Evolutionary conservation across 129 eudicot genomes (phyloP), one percentile per base, ranked within the genome.

Genomic region (Flaveria linearis): DNA sequence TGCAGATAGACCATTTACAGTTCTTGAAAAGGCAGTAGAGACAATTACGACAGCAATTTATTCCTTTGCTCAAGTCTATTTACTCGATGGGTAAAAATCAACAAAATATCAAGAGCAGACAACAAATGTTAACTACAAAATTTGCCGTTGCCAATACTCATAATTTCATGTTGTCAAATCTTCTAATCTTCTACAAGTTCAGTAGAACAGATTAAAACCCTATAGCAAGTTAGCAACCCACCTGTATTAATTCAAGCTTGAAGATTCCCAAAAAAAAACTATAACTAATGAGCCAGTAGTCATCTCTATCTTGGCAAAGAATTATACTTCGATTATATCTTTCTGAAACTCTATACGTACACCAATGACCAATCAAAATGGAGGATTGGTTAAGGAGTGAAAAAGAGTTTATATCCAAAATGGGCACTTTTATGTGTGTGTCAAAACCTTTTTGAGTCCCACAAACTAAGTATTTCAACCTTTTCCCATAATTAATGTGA

Each of bases 111-210:
- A 16, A 23, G 50, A 66, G 71, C 41, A 15, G 17, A 17, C 14
- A 7, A 66, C 26, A 42, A 10, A 42, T 1, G 13, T 42, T 17
- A 7, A 42, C 33, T 18, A 41, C 11, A 66, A 12, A 11, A 20
- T 4, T 60, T 0, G 41, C 3, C 10, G 52, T 41, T 66, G 30
- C 26, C 9, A 18, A 9, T 66, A 2, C 71, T 66, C 2, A 41
- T 26, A 39, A 17, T 17, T 39, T 20, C 28, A 66, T 17, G 51
- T 36, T 41, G 16, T 66, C 52, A 39, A 10, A n/a, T 66, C 71
- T 66, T 66, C 50, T 66, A n/a, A 66, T 16, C 51, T 39, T 66
- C 51, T 66, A 41, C 4, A 66, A 18, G 30, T 66, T 41, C 16
- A 33, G 12, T 7, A 65, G 36, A 39, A 66, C 71, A 66, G 3